Evolutionary conservation across 1,139 yeast genomes (phyloP), one percentile per base, ranked within the genome.

Genomic region (Geotrichum armillariae): DNA sequence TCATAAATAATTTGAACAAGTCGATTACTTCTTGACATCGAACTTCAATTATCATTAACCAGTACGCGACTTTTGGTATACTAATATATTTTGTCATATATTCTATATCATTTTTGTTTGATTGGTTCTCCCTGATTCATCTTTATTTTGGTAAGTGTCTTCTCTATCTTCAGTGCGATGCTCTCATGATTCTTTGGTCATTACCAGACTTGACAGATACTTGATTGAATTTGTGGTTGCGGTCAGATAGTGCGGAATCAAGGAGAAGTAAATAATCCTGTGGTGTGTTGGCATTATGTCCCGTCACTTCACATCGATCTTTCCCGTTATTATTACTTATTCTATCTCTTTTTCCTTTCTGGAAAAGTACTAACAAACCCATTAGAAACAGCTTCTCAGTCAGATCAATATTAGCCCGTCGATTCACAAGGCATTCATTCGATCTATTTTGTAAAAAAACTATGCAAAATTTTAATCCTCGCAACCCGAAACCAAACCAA

Each of bases 391-490:
- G 29, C 29, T 25, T 25, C 29, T 25, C 29, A 25, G 34, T 5
- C 36, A 40, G 44, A 40, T 40, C 44, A 29, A 6, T 29, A 31
- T 21, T 29, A 40, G 36, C 25, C 36, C 44, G 11, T n/a, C 14
- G 20, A 18, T 2, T 14, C 21, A 20, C 35, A 16, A 33, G 36
- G 36, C 42, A 23, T 29, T 31, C 29, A 31, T 31, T 18, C 35
- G 20, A 31, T 14, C 25, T 31, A 20, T 31, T 16, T 18, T 40
- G 36, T 31, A 33, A 29, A 18, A n/a, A 11, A 20, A 40, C 22
- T 25, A 46, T 46, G 49, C 43, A 46, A 46, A 40, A 39, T 35
- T 46, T 46, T 18, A 46, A 25, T 46, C 45, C 49, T 33, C 49
- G 45, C 27, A 46, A 46, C 36, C 45, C 49, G 34, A 46, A 46